These are phyloP conservation scores for Candida berthetii DNA, from an alignment of 805 yeast genomes.

Conservation along the genomic window DNA sequence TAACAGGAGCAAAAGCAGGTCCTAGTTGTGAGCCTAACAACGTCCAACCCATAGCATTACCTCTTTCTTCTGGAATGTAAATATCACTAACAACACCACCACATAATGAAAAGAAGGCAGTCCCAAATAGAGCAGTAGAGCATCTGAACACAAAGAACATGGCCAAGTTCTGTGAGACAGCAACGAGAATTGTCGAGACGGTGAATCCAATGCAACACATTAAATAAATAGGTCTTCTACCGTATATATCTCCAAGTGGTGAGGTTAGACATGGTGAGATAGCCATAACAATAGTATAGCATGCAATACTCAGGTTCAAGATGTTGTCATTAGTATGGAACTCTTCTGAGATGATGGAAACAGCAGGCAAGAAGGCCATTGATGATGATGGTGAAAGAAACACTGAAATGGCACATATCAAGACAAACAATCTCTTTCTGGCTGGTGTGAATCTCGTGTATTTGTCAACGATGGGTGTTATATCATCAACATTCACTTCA, in stretches of 20 bases:
- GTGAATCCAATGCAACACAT: constrained; percentile 28
- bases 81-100: constrained; percentile 47
- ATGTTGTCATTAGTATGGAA: constrained; percentile 40
- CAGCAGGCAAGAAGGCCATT: constrained; percentile 45
- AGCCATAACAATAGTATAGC: constrained; percentile 46
- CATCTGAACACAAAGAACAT: constrained; percentile 50
- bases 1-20: constrained; percentile 44
- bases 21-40: constrained; percentile 48
- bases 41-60: constrained; percentile 42
- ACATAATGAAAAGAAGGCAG: constrained; percentile 48
- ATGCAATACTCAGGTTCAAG: constrained; percentile 45
- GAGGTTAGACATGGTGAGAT: constrained; percentile 43
- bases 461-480: constrained; percentile 1
- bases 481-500: background rate
- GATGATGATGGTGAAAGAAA: constrained; percentile 39
- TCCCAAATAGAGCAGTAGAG: constrained; percentile 44
- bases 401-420: constrained; percentile 30
- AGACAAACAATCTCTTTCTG: constrained; percentile 25
- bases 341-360: constrained; percentile 37
- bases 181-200: constrained; percentile 28
- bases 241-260: constrained; percentile 49
- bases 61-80: constrained; percentile 44
- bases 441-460: constrained; percentile 16
- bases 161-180: constrained; percentile 42
- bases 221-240: constrained; percentile 39